phyloP scores from a whole-genome alignment of 257 asterid species.

The Ocimum tenuiflorum region DNA sequence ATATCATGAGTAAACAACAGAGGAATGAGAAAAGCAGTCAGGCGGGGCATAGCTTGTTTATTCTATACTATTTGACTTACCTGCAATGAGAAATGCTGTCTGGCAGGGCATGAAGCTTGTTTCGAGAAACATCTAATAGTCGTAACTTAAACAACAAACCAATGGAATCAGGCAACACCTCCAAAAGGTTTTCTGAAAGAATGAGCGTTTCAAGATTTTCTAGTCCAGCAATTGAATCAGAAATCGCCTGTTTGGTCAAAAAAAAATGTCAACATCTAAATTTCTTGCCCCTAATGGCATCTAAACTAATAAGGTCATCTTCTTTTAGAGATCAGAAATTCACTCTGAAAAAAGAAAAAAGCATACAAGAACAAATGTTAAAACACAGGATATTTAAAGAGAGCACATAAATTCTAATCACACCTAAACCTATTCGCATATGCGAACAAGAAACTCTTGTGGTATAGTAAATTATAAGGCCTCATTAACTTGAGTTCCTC shows the following conservation, averaged over 20 bases:
- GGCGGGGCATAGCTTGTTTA: neutral
- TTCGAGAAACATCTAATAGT: constrained; percentile 61
- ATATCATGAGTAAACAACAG: neutral
- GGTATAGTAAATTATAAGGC: neutral
- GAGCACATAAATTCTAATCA: neutral
- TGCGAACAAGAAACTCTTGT: neutral
- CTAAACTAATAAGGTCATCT: neutral
- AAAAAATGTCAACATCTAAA: constrained; percentile 1
- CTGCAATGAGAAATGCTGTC: constrained; percentile 89
- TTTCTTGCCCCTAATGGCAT: neutral
- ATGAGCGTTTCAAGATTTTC: constrained; percentile 74
- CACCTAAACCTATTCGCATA: neutral
- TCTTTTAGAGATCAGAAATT: constrained; percentile 1
- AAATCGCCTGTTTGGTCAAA: constrained; percentile 42
- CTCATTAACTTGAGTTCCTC: neutral
- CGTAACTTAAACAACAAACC: constrained; percentile 63
- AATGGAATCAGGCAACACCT: constrained; percentile 62
- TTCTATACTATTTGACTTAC: constrained; percentile 26
- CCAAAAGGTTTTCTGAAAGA: constrained; percentile 62
- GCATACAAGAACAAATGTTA: neutral
- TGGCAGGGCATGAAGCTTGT: constrained; percentile 68
- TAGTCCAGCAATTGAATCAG: constrained; percentile 71
- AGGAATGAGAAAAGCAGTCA: too few species aligned
- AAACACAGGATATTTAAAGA: neutral
- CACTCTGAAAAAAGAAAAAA: neutral